Evolutionary conservation across 345 rosid genomes (phyloP), one percentile per base, ranked within the genome.

Genomic region (Limnanthes douglasii): DNA sequence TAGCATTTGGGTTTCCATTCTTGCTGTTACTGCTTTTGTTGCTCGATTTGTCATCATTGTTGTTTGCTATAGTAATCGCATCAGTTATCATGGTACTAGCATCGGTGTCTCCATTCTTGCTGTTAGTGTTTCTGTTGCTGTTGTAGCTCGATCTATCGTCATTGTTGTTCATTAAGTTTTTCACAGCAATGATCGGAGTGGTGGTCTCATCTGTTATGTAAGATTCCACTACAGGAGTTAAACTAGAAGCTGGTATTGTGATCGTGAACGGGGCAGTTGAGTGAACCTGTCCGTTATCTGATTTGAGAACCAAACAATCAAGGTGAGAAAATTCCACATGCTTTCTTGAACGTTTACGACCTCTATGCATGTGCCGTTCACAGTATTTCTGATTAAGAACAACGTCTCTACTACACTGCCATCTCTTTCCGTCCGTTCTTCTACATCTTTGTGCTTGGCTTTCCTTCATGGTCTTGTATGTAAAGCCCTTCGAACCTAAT

Each of bases 301-400:
- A 10, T 9, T 36, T 15, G 34, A 26, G 34, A 23, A 24, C 31
- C 1, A 54, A 41, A 28, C 31, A 39, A 21, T 59, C 45, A 41
- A 31, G 28, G 8, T 58, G 59, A 45, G 43, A 38, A 56, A 57
- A 34, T 69, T 85, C 82, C 82, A 73, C 82, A 61, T 48, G 85
- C 88, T 79, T 85, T 75, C 82, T 85, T 76, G 93, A 79, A 71
- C 73, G 69, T 39, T 54, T 68, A 28, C 85, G 63, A 42, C 96
- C 93, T 52, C 85, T 62, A 37, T 85, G 70, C 54, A 71, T 61
- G 53, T 73, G 88, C 50, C 65, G 65, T 51, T 71, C 69, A 41
- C 88, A 76, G 39, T 85, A 76, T 55, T 85, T 76, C 39, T 67
- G 63, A 33, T 39, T 45, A 3, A 62, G 44, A 50, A 85, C 44